Percentiles rank a stretch among this genome's conserved stretches.
phyloP scores from a whole-genome alignment of 805 yeast genomes.

The Candida andamanensis region DNA sequence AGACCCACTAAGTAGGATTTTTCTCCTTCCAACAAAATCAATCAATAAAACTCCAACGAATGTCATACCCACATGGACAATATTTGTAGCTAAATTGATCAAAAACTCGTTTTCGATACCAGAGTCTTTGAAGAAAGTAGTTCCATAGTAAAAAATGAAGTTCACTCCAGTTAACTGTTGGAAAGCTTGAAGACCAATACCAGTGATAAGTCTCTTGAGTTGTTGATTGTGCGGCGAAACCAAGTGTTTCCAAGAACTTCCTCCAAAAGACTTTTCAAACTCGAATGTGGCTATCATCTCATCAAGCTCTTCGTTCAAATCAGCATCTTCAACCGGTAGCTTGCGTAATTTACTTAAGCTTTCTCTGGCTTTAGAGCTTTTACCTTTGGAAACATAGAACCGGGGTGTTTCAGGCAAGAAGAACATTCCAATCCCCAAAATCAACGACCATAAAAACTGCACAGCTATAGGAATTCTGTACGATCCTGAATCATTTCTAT shows the following conservation, averaged over 20 bases:
- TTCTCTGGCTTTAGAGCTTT: constrained; percentile 24
- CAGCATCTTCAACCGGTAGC: constrained; percentile 64
- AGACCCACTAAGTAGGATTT: constrained; percentile 56
- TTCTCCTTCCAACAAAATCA: constrained; percentile 57
- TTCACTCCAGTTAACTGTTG: constrained; percentile 92
- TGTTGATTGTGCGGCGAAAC: constrained; percentile 59
- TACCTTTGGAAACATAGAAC: constrained; percentile 27
- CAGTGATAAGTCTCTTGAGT: constrained; percentile 44
- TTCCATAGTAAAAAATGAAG: constrained; percentile 87
- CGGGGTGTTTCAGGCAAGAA: constrained; percentile 38
- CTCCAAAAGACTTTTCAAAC: constrained; percentile 57
- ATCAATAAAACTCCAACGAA: constrained; percentile 31
- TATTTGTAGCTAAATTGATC: constrained; percentile 37
- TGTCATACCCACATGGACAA: constrained; percentile 37
- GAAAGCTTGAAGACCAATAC: constrained; percentile 64
- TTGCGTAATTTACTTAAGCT: constrained; percentile 30
- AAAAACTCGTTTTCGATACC: constrained; percentile 52
- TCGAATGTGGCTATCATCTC: constrained; percentile 74
- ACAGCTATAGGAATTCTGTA: constrained; percentile 40
- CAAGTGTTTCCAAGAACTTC: constrained; percentile 48
- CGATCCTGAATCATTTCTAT: constrained; percentile 32
- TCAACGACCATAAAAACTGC: constrained; percentile 35
- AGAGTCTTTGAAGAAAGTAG: constrained; percentile 66
- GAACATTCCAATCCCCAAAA: constrained; percentile 30
- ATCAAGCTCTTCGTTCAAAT: constrained; percentile 63